Percentiles rank a stretch among this genome's conserved stretches.
phyloP scores from a whole-genome alignment of 1,284 basidiomycete species.

The Ceratobasidium sp. region DNA sequence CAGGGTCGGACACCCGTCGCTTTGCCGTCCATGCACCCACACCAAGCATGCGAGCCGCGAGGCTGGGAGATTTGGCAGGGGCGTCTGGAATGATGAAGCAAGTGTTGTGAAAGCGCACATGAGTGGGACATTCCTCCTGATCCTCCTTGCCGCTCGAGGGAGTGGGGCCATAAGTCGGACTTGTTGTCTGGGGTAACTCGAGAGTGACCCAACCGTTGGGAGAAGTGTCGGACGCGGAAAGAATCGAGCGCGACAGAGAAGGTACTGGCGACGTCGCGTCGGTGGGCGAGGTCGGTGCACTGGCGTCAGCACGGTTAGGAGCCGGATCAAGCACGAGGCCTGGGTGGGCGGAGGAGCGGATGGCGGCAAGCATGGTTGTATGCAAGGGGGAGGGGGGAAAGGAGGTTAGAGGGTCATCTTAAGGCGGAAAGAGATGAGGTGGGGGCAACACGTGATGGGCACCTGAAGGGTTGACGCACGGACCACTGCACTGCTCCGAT shows the following conservation, averaged over 20 bases:
- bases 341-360: conserved; percentile 28
- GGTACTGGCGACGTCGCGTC: conserved; percentile 35
- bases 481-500: conserved; percentile 2
- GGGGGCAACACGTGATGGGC: conserved; percentile 5
- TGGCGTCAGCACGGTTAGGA: neutral
- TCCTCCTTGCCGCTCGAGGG: conserved; percentile 26
- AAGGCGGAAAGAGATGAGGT: neutral
- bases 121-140: conserved; percentile 10
- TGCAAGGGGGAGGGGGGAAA: conserved; percentile 14
- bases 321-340: conserved; percentile 11
- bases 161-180: conserved; percentile 27
- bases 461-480: conserved; percentile 26
- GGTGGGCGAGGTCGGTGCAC: conserved; percentile 29
- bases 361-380: conserved; percentile 20
- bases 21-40: conserved; percentile 31
- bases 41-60: conserved; percentile 36
- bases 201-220: conserved; percentile 43
- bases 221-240: conserved; percentile 31
- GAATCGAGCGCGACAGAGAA: conserved; percentile 38
- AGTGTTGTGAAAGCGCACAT: conserved; percentile 37
- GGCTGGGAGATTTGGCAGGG: conserved; percentile 31
- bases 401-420: conserved; percentile 14
- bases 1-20: conserved; percentile 40
- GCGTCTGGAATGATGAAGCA: conserved; percentile 35
- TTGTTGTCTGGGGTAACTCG: conserved; percentile 22